Evolutionary conservation across 257 asterid genomes (phyloP).

Genomic region (Penstemon davidsonii): DNA sequence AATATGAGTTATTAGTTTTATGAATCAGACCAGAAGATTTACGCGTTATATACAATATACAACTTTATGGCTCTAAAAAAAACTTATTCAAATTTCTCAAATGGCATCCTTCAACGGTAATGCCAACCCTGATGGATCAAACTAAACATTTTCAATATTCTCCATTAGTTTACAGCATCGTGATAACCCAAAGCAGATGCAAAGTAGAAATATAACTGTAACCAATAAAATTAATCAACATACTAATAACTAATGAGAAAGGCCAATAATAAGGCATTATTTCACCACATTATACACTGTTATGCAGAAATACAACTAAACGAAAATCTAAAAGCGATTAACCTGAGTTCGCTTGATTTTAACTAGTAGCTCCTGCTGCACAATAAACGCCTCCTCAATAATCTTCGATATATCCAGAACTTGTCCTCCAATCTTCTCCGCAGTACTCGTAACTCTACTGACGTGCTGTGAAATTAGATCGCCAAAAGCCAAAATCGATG

Average conservation of each 20-base stretch:
- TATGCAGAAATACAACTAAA: not conserved
- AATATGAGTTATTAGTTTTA: too few relatives aligned
- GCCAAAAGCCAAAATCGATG: conserved; percentile 68
- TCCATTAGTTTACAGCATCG: not conserved
- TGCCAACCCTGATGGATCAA: not conserved
- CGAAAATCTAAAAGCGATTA: conserved; percentile 22
- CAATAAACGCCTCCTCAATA: conserved; percentile 55
- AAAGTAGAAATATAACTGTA: not conserved
- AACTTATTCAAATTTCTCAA: not conserved
- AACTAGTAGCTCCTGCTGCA: conserved; percentile 67
- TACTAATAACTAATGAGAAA: too few relatives aligned
- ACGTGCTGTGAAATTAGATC: conserved; percentile 61
- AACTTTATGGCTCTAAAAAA: too few relatives aligned
- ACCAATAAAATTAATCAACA: not conserved
- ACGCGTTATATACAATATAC: not conserved
- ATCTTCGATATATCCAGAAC: conserved; percentile 67
- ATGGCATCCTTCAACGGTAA: not conserved
- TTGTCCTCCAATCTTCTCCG: conserved; percentile 75
- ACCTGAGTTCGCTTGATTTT: conserved; percentile 62
- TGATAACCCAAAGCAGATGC: not conserved
- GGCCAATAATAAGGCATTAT: not conserved
- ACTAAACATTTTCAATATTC: not conserved
- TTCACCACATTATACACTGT: conserved; percentile 6
- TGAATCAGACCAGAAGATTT: not conserved
- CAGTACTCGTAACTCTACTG: conserved; percentile 47